Evolutionary conservation across 257 asterid genomes (phyloP).

Genomic region (Solanum appendiculatum): DNA sequence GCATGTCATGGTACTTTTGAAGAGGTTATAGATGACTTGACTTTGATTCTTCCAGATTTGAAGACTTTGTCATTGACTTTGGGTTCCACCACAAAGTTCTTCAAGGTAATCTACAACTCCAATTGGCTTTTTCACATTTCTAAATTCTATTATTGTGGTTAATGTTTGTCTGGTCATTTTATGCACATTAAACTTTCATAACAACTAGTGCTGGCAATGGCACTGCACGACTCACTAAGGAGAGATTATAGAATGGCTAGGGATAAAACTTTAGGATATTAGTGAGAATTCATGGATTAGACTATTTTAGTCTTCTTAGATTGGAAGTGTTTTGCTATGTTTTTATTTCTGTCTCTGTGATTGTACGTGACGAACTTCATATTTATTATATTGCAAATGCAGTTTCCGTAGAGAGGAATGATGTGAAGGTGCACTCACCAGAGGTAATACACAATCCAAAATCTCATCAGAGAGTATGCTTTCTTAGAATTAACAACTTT

Average conservation of each 20-base stretch:
- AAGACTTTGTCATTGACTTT: background rate
- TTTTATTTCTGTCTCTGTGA: background rate
- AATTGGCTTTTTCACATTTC: background rate
- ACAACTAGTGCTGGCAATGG: background rate
- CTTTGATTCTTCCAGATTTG: background rate
- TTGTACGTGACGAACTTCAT: background rate
- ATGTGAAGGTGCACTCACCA: background rate
- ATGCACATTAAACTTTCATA: background rate
- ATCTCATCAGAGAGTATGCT: background rate
- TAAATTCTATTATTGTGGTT: background rate
- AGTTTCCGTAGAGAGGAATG: background rate
- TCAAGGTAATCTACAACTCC: background rate
- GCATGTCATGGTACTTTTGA: accelerated
- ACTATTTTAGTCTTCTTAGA: background rate
- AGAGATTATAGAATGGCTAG: background rate
- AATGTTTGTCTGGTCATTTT: background rate
- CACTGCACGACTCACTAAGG: background rate
- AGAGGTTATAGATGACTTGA: background rate
- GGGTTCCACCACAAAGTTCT: background rate
- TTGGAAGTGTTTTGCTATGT: background rate
- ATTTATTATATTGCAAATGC: background rate
- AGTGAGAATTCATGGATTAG: background rate
- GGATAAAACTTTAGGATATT: background rate
- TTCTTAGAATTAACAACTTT: background rate
- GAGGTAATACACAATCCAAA: background rate